Evolutionary conservation across 768 basidiomycete species (phyloP), one percentile per base, ranked within the genome.

Genomic region (Amanita subjunquillea): DNA sequence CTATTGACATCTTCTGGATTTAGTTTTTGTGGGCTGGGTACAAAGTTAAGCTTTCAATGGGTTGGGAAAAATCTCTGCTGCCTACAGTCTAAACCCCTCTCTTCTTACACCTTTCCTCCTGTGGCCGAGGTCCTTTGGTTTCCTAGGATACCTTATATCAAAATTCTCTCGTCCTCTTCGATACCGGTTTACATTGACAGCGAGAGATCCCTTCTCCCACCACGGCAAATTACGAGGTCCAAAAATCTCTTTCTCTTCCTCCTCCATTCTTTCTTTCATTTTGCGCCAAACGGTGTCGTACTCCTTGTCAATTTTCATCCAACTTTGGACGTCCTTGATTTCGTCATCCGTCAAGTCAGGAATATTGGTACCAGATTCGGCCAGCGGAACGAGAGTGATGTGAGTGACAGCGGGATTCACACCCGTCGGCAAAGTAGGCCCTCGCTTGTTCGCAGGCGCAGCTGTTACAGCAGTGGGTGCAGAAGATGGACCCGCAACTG

Each of bases 71-170:
- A 48, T 56, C 47, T 53, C 53, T 50, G 45, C 39, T n/a, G 82
- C 88, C 72, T 62, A 93, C 89, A 91, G 72, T 64, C 74, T 80
- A 60, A 91, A 65, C 20, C 86, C 86, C 62, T 88, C 85, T 47
- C 85, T 72, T 60, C 71, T 77, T 20, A 77, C 75, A 10, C 68
- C 66, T 63, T 81, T 82, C 62, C 71, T 74, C 57, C 74, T 69
- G 59, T 72, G 68, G 32, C 71, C 67, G 47, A 72, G 63, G 57
- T 77, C 71, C 63, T 67, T 69, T 58, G 64, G 58, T 51, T 57
- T 57, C 60, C 68, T 57, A 41, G 74, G 69, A 69, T 76, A 72
- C 51, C 67, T 62, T n/a, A 77, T 73, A 54, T 80, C 77, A 60
- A 88, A 80, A 44, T 62, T 64, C 59, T 76, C 72, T 56, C 71